These are phyloP conservation scores for Sporodiniella umbellata DNA, from an alignment of 371 early-diverging fungal species.

Conservation along the genomic window DNA sequence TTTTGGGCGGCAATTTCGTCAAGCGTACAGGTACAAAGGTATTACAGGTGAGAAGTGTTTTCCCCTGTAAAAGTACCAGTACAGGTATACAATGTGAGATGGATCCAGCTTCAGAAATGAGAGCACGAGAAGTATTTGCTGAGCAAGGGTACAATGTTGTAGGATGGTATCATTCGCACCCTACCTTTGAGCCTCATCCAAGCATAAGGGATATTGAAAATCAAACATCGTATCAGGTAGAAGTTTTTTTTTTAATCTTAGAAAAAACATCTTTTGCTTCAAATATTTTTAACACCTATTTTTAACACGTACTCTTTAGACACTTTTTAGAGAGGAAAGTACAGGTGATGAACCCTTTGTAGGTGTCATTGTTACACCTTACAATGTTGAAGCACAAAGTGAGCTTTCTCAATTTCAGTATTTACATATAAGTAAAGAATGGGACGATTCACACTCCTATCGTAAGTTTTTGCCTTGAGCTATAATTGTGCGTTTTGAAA, in stretches of 20 bases:
- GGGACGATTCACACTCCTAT: constrained; percentile 42
- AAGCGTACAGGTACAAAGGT: constrained; percentile 37
- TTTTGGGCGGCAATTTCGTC: constrained; percentile 73
- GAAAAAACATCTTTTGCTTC: too few species aligned
- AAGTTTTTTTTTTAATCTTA: not conserved
- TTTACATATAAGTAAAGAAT: constrained; percentile 46
- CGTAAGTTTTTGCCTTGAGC: too few species aligned
- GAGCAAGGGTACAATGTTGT: constrained; percentile 71
- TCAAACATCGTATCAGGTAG: constrained; percentile 75
- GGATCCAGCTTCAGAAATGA: constrained; percentile 81
- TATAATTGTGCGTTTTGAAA: not conserved
- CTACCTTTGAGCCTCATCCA: constrained; percentile 81
- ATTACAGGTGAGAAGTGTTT: constrained; percentile 46
- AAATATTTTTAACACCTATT: too few species aligned
- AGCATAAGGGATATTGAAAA: constrained; percentile 82
- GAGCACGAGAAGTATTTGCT: constrained; percentile 69
- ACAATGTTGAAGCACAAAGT: constrained; percentile 50
- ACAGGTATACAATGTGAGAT: constrained; percentile 81
- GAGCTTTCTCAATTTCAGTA: constrained; percentile 60
- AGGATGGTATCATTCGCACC: constrained; percentile 94
- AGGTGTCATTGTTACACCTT: constrained; percentile 78
- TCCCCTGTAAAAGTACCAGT: constrained; percentile 68
- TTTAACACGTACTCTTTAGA: constrained; percentile 22
- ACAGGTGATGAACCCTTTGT: constrained; percentile 80
- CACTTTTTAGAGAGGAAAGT: constrained; percentile 56